A percentile compares a stretch with the other conserved stretches of the same genome.
Evolutionary conservation across 257 asterid species (phyloP).

Genomic region (Euphrasia confusa): DNA sequence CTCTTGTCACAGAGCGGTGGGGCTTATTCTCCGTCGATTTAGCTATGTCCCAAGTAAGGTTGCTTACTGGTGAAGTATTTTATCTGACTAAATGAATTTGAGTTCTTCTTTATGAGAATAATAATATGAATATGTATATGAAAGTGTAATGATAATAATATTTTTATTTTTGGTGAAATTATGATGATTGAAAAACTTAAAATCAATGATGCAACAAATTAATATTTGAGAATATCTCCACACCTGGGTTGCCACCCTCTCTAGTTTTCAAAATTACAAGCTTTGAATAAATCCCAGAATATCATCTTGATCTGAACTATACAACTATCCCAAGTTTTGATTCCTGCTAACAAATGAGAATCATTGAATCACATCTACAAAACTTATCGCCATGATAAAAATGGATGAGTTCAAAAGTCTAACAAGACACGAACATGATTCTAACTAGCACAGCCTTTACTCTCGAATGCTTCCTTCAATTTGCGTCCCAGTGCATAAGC

Average conservation of each 20-base stretch:
- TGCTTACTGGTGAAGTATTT: constrained; percentile 17
- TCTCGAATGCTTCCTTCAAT: constrained; percentile 71
- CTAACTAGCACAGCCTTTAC: constrained; percentile 25
- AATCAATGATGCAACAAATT: background rate
- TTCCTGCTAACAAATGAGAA: background rate
- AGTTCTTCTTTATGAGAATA: background rate
- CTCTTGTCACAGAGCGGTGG: constrained; percentile 62
- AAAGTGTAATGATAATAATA: too few relatives aligned
- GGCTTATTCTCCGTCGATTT: constrained; percentile 35
- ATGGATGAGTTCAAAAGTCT: background rate
- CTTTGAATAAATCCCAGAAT: background rate
- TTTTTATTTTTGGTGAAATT: too few relatives aligned
- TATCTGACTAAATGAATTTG: constrained; percentile 12
- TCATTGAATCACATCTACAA: background rate
- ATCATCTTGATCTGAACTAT: background rate
- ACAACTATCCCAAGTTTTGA: background rate
- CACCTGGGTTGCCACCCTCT: too few relatives aligned
- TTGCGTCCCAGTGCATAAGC: constrained; percentile 82
- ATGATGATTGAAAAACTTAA: background rate
- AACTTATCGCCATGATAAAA: background rate
- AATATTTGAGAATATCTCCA: too few relatives aligned
- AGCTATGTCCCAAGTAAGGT: constrained; percentile 43
- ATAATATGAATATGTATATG: background rate
- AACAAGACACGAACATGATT: background rate
- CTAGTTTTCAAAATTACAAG: background rate